Base-by-base conservation (phyloP, 192 early-diverging fungal species). In the Endogone sp. region DNA sequence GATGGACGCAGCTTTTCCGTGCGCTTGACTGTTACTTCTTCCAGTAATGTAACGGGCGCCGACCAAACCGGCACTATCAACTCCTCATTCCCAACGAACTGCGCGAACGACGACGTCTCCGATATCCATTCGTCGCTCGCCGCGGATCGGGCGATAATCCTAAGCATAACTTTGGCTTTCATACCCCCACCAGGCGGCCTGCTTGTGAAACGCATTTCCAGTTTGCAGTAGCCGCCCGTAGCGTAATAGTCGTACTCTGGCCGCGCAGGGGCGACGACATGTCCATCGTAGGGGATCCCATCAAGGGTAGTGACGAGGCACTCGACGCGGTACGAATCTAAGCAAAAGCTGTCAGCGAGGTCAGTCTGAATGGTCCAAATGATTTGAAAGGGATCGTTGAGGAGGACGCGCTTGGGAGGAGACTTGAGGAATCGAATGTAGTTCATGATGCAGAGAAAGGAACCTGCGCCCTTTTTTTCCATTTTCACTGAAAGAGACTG, bases 351-450 rank as follows among this genome's bases (percentile, higher is more conserved):
- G 27, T 60, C 59, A 26, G 59, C 4, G 9, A 60, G 27, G 27
- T 60, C 59, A 26, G 59, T 60, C 27, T 60, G 59, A 9, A 60
- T 60, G 59, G 8, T 60, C 59, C 59, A 60, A n/a, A n/a, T 28
- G 4, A 60, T 4, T 9, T 4, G 22, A 20, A 60, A 60, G 22
- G n/a, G 59, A 28, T 28, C 4, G 4, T n/a, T n/a, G 23, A 60
- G 27, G 4, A 8, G 22, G 22, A 60, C 59, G 22, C 27, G 59
- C 8, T 4, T 9, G 59, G 59, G 59, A 23, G 59, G 59, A 20
- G 22, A 26, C 20, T 60, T 60, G 59, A 60, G 59, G 27, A 60
- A n/a, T 4, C 59, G 59, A n/a, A 60, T 28, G 27, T 60, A 60
- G 4, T 60, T 4, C 59, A 60, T 60, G 4, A 20, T 60, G 22